A percentile compares a stretch with the other conserved stretches of the same genome.
These are phyloP conservation scores for Cucumis cinereus DNA, from an alignment of 306 rosid genomes.

Conservation along the genomic window DNA sequence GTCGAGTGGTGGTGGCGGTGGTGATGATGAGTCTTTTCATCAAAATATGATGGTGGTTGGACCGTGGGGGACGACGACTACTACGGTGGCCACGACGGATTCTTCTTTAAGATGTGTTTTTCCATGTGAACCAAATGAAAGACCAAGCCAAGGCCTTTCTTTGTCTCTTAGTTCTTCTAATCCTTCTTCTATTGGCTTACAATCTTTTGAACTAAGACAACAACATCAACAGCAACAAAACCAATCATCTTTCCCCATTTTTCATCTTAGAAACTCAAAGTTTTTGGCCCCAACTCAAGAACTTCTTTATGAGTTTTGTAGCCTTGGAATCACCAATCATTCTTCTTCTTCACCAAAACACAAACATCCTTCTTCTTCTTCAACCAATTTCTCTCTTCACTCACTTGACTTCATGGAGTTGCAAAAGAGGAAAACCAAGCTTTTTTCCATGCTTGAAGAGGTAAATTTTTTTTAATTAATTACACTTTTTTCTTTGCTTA, in stretches of 20 bases:
- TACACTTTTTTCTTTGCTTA: not conserved
- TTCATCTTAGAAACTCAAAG: slow-evolving; percentile 47
- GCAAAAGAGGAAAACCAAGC: slow-evolving; percentile 80
- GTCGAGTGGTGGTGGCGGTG: not conserved
- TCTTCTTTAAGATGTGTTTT: slow-evolving; percentile 68
- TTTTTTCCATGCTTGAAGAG: slow-evolving; percentile 90
- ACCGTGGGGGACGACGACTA: not conserved
- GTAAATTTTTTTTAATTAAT: slow-evolving; percentile 13
- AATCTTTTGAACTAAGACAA: slow-evolving; percentile 61
- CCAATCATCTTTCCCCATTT: slow-evolving; percentile 10
- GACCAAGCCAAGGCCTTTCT: slow-evolving; percentile 92
- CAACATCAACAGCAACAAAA: slow-evolving; percentile 6
- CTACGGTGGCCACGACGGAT: slow-evolving; percentile 12
- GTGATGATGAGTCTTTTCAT: not conserved
- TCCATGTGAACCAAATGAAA: slow-evolving; percentile 67
- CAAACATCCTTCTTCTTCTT: slow-evolving; percentile 29
- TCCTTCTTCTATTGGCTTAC: slow-evolving; percentile 58
- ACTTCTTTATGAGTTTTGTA: slow-evolving; percentile 74
- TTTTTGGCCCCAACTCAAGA: slow-evolving; percentile 57
- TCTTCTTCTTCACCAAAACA: slow-evolving; percentile 17
- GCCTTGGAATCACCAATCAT: slow-evolving; percentile 32
- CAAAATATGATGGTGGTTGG: slow-evolving; percentile 3
- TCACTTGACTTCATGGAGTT: slow-evolving; percentile 77
- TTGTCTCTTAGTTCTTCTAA: slow-evolving; percentile 62
- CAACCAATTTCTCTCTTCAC: slow-evolving; percentile 30